Conservation (phyloP, 2,329 filamentous ascomycete genomes). For the Alternaria arborescens region DNA sequence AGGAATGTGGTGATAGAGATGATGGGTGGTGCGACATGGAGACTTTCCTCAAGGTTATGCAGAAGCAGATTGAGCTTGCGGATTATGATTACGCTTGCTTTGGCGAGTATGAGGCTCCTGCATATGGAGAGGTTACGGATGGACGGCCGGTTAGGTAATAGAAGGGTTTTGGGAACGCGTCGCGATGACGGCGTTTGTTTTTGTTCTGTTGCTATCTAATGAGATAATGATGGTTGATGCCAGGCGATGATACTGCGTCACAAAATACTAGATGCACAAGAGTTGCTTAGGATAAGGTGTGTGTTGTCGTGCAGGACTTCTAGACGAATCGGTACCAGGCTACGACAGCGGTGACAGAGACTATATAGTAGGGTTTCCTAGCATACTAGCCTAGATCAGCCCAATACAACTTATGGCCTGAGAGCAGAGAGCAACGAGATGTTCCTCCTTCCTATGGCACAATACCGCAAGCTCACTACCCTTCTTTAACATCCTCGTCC, state of each 20-base stretch:
- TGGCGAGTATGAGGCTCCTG: constrained; percentile 61
- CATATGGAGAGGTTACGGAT: constrained; percentile 61
- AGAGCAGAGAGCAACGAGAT: not conserved
- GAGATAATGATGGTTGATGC: no score
- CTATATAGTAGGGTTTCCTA: no score
- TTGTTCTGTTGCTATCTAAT: no score
- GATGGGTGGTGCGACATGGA: constrained; percentile 81
- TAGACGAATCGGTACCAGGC: no score
- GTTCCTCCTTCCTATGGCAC: not conserved
- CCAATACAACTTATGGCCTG: no score
- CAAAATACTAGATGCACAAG: no score
- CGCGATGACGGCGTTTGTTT: not conserved
- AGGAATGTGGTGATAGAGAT: constrained; percentile 69
- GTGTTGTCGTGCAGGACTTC: no score
- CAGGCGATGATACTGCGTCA: no score
- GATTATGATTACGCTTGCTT: constrained; percentile 73
- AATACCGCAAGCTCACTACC: no score
- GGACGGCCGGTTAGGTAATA: constrained; percentile 54
- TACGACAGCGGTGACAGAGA: no score
- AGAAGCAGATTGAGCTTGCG: constrained; percentile 65
- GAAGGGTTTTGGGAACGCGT: not conserved
- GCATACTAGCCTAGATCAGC: no score
- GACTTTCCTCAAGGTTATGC: constrained; percentile 71
- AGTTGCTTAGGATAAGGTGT: no score
- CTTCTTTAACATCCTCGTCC: not conserved